phyloP scores from a whole-genome alignment of 1,284 basidiomycete species.

The Fomes fomentarius region DNA sequence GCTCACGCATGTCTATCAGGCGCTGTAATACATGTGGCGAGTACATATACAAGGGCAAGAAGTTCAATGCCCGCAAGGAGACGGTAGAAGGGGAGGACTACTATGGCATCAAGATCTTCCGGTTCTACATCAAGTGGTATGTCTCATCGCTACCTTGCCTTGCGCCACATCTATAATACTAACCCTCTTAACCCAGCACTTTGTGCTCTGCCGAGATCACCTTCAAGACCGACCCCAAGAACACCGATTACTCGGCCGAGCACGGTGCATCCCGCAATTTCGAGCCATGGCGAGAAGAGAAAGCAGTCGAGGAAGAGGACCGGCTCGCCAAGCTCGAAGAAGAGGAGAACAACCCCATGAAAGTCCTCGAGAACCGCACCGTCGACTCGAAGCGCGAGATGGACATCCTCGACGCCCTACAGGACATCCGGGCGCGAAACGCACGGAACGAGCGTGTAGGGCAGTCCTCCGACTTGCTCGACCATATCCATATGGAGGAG shows the following conservation, averaged over 20 bases:
- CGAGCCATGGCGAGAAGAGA: constrained; percentile 88
- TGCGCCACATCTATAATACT: too few species aligned
- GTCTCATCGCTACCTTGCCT: too few species aligned
- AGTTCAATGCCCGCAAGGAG: constrained; percentile 99
- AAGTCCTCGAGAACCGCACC: constrained; percentile 90
- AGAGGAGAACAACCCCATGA: constrained; percentile 96
- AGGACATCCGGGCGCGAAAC: constrained; percentile 93
- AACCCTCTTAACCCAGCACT: constrained; percentile 60
- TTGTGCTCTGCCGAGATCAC: constrained; percentile 97
- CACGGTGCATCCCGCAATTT: constrained; percentile 95
- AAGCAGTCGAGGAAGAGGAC: constrained; percentile 75
- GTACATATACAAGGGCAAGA: constrained; percentile 98
- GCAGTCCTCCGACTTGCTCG: constrained; percentile 64
- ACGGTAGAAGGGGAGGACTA: constrained; percentile 97
- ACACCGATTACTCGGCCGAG: constrained; percentile 91
- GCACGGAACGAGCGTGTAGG: constrained; percentile 87
- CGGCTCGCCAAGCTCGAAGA: constrained; percentile 79
- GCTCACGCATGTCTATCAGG: constrained; percentile 43
- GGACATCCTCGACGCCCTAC: constrained; percentile 96
- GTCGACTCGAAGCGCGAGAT: constrained; percentile 95
- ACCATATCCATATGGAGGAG: constrained; percentile 60
- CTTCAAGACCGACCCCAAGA: constrained; percentile 99
- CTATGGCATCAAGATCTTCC: constrained; percentile 95
- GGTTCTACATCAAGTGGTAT: constrained; percentile 84
- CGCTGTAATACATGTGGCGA: constrained; percentile 95